Percentiles rank a stretch among this genome's conserved stretches.
phyloP scores from a whole-genome alignment of 2,329 filamentous ascomycete genomes.

The Cladosporium sp. region DNA sequence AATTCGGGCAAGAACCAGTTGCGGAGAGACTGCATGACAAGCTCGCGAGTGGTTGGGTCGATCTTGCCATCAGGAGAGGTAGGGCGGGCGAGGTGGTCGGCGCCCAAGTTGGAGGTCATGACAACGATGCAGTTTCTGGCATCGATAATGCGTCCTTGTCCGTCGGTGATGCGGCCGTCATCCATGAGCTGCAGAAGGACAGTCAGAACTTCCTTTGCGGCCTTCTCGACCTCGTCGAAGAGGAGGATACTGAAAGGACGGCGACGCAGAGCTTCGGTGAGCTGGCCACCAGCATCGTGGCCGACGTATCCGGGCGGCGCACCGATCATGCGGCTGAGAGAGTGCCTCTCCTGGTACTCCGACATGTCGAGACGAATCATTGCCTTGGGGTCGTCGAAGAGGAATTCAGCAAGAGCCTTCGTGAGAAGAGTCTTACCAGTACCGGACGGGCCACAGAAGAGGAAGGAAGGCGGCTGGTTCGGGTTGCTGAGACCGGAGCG shows the following conservation, averaged over 20 bases:
- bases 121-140: conserved; percentile 98
- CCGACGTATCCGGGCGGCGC: conserved; percentile 95
- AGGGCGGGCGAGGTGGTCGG: conserved; percentile 82
- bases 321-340: conserved; percentile 94
- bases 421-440: conserved; percentile 97
- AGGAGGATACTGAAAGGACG: conserved; percentile 96
- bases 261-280: conserved; percentile 89
- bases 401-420: conserved; percentile 93
- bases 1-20: conserved; percentile 98
- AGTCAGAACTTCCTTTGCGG: conserved; percentile 93
- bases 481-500: conserved; percentile 92
- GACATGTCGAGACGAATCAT: conserved; percentile 99
- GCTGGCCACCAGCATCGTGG: conserved; percentile 90
- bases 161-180: conserved; percentile 95
- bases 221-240: conserved; percentile 98
- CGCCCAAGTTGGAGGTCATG: conserved; percentile 97
- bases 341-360: conserved; percentile 96
- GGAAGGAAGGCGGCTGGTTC: conserved; percentile 94
- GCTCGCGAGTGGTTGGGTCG: conserved; percentile 75
- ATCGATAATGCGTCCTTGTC: conserved; percentile 90
- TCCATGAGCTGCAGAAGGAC: conserved; percentile 99
- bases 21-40: conserved; percentile 85
- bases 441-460: conserved; percentile 97
- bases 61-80: conserved; percentile 76
- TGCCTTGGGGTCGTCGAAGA: conserved; percentile 93